Base-by-base conservation (phyloP, 176 grass and related monocot species). In the sorghum (Sorghum bicolor) region DNA sequence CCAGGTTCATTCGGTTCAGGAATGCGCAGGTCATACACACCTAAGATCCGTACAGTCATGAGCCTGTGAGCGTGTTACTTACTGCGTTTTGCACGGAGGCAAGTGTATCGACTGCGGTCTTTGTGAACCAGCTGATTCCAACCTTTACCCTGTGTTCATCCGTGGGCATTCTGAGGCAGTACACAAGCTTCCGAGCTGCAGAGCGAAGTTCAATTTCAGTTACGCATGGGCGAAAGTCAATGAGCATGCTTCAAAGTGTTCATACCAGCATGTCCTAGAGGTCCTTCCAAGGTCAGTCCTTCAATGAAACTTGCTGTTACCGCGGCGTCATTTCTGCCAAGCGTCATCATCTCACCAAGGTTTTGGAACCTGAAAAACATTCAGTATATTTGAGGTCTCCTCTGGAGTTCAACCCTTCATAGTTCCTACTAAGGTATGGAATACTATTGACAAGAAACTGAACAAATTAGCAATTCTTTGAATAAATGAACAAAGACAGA, bases 261-360 rank as follows among this genome's bases (percentile, higher is more conserved):
- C 34, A 20, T 90, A 99, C 96, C 96, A 78, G 93, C 93, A 87
- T 99, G 96, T 55, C 93, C 96, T 85, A 99, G 2, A 30, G 89
- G 93, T 17, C 96, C 96, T 68, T 96, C 96, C 74, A 99, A 88
- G 47, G 96, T 99, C 40, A 99, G 83, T 12, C 93, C 93, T n/a
- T 94, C 96, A 6, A 96, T 91, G 70, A 99, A 96, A 82, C 84
- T 94, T 22, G 96, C 91, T 29, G 96, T 88, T 84, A 99, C 80
- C 10, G 86, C 93, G 15, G 85, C 93, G 28, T 99, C 96, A 60
- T 85, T 96, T 87, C 68, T 87, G 40, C 96, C 96, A 14, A 96
- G 93, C 2, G 94, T 93, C 96, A 99, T 99, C 93, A 99, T 99
- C 89, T 99, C 96, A 68, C 93, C 93, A 8, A 99, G 93, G 78